Evolutionary conservation across 176 grass and related monocot genomes (phyloP), one percentile per base, ranked within the genome.

Genomic region (Carex cristatella): DNA sequence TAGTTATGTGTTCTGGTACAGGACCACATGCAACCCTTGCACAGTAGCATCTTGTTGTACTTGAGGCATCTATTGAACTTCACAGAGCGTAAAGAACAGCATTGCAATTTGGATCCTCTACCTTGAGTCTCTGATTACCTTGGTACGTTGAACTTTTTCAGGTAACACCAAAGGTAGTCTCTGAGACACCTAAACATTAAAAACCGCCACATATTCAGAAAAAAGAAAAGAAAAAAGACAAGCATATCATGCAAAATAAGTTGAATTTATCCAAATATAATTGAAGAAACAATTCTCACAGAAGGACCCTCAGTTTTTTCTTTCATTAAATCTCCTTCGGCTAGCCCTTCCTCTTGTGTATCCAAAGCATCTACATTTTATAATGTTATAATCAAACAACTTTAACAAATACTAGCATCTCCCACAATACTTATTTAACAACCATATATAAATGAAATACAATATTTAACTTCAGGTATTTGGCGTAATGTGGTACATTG

Each of bases 71-170:
- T 76, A 81, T 19, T 75, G n/a, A 33, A 35, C 49, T 61, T 81
- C 30, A 81, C 69, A 51, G 18, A 82, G 44, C 10, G 66, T 46
- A 65, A 82, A 80, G 27, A 66, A 42, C 38, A 63, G 32, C 31
- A 76, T 62, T 33, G 75, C 83, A 80, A 88, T 51, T 63, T 79
- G 40, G 61, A 79, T 64, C 64, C 37, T 71, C 55, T 86, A 64
- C 5, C 48, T 59, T 31, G 46, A 81, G 78, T 60, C 85, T 27
- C 60, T 83, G 37, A 85, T 92, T 92, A 98, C 95, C 92, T 98
- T 98, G 69, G 95, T 91, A 72, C 92, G 92, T 86, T 98, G 95
- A 85, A 94, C 88, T 94, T 94, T 98, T 61, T 98, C 95, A 77
- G 89, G 85, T 42, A 94, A 91, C 10, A 94, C 84, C 77, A 98